These are phyloP conservation scores for Lunasporangiospora selenospora DNA, from an alignment of 192 early-diverging fungal genomes.

Conservation along the genomic window DNA sequence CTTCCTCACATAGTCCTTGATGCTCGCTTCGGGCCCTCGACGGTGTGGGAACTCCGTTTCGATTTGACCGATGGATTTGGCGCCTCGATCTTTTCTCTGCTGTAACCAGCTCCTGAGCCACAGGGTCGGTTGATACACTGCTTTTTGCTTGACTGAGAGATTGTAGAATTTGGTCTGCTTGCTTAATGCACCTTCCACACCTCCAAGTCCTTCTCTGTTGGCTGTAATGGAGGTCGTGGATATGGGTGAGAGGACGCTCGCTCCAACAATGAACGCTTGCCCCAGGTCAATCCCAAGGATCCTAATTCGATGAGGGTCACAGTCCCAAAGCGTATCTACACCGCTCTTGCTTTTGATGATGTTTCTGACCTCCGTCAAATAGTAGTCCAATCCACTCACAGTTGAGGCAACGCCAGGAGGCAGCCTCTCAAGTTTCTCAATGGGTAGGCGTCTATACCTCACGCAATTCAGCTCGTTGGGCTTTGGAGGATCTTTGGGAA, in stretches of 20 bases:
- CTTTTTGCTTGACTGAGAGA: conserved; percentile 11
- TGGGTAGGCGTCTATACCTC: conserved; percentile 2
- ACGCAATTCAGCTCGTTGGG: conserved; percentile 8
- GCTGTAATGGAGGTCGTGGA: too few relatives aligned
- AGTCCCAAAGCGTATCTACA: neutral
- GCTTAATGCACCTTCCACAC: neutral
- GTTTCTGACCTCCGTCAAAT: conserved; percentile 15
- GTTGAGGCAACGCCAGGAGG: conserved; percentile 2
- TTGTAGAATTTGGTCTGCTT: conserved; percentile 1
- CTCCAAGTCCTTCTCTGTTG: neutral
- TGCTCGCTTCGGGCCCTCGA: conserved; percentile 9
- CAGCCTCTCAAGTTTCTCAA: conserved; percentile 3
- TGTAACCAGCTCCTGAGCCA: conserved; percentile 10
- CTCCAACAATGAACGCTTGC: conserved; percentile 12
- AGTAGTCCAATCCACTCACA: conserved; percentile 1
- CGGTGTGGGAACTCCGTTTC: conserved; percentile 1
- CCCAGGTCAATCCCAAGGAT: conserved; percentile 12
- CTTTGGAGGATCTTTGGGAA: too few relatives aligned
- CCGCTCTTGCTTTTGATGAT: conserved; percentile 10
- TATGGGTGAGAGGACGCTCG: too few relatives aligned
- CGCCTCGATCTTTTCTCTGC: neutral
- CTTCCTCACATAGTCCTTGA: neutral
- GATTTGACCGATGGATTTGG: neutral
- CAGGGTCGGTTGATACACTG: conserved; percentile 12
- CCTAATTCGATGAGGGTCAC: conserved; percentile 5